Percentiles rank a stretch among this genome's conserved stretches.
Conservation (phyloP, 2,329 filamentous ascomycete species). For the Pseudogymnoascus sp. region DNA sequence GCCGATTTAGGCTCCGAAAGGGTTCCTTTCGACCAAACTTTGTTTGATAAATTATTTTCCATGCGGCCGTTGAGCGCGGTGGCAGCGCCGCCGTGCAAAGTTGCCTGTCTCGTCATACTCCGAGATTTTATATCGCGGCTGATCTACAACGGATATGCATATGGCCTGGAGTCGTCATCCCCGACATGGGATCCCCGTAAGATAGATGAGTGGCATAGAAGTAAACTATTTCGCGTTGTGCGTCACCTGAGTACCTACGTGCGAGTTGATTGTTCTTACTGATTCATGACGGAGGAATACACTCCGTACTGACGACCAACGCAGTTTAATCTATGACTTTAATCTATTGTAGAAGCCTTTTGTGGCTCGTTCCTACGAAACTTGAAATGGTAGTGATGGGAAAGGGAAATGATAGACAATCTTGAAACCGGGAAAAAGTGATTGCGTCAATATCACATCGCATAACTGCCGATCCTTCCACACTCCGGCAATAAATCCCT, state of each 20-base stretch:
- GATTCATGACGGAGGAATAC: neutral
- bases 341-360: constrained; percentile 3
- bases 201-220: neutral
- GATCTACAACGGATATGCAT: neutral
- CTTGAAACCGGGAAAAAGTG: constrained; percentile 3
- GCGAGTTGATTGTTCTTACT: neutral
- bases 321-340: neutral
- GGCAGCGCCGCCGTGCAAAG: neutral
- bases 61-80: neutral
- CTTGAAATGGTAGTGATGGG: neutral
- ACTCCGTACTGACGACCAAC: neutral
- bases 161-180: neutral
- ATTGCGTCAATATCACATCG: constrained; percentile 1
- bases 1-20: neutral
- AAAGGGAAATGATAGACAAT: constrained; percentile 2
- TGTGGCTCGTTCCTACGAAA: neutral
- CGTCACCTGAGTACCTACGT: neutral
- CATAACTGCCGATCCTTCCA: neutral
- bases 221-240: neutral
- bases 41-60: neutral
- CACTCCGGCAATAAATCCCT: neutral
- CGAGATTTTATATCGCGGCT: neutral
- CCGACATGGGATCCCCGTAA: neutral
- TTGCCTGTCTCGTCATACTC: neutral
- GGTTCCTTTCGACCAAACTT: neutral